Evolutionary conservation across 2,329 filamentous ascomycete species (phyloP).

Genomic region (Trichoderma sp.): DNA sequence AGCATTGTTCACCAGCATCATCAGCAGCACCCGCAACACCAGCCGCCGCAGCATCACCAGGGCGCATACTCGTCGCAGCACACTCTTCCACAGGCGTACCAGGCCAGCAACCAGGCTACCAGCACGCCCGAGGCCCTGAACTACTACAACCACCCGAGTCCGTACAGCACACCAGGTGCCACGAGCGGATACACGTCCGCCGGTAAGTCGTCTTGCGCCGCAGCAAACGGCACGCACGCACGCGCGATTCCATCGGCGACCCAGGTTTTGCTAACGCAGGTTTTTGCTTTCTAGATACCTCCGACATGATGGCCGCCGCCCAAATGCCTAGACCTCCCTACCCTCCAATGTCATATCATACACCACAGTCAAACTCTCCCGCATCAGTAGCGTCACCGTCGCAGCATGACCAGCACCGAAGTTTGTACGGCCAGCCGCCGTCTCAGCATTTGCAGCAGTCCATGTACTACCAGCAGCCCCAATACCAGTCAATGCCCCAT

Average conservation of each 20-base stretch:
- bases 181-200: slow-evolving; percentile 83
- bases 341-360: slow-evolving; percentile 87
- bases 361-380: slow-evolving; percentile 91
- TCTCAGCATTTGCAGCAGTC: slow-evolving; percentile 75
- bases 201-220: slow-evolving; percentile 56
- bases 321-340: slow-evolving; percentile 75
- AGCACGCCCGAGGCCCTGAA: slow-evolving; percentile 64
- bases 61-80: slow-evolving; percentile 67
- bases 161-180: slow-evolving; percentile 79
- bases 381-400: slow-evolving; percentile 89
- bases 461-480: slow-evolving; percentile 71
- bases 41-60: slow-evolving; percentile 58
- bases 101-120: slow-evolving; percentile 60
- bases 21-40: slow-evolving; percentile 60
- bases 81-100: slow-evolving; percentile 65
- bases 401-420: slow-evolving; percentile 83
- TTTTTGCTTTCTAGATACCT: slow-evolving; percentile 46
- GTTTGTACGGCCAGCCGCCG: slow-evolving; percentile 77
- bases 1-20: slow-evolving; percentile 74
- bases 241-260: slow-evolving; percentile 15
- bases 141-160: slow-evolving; percentile 76
- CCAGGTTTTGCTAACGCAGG: slow-evolving; percentile 15
- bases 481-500: slow-evolving; percentile 65
- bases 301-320: slow-evolving; percentile 66
- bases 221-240: slow-evolving; percentile 16